Base-by-base conservation (phyloP, 331 rosid genomes). In the Malus hybrid region DNA sequence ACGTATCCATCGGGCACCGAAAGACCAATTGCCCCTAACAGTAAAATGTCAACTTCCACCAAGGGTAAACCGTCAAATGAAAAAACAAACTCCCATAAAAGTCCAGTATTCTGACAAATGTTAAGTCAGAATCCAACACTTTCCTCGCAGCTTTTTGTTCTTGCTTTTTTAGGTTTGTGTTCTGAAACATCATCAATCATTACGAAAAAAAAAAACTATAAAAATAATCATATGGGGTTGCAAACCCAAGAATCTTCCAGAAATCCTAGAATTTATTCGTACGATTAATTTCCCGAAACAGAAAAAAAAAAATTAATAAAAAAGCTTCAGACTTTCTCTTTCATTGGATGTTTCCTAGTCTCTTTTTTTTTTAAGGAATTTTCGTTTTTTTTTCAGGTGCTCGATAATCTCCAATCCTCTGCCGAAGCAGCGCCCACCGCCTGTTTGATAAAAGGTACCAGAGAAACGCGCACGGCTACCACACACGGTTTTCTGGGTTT, bases 81-180 rank as follows among this genome's bases (percentile, higher is more conserved):
- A 63, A 18, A 44, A 39, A 12, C 46, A 63, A 8, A 13, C 62
- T 42, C 5, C 78, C 68, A 79, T 66, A 72, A 65, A 72, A 42
- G 18, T 18, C 36, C 42, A 56, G 63, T 52, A 4, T 56, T 79
- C 78, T 72, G 74, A 79, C 82, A 79, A 28, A 11, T 26, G 24
- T 44, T 7, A 56, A 78, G 78, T 73, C 82, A 73, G 82, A 79
- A 79, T 73, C 78, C 33, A 72, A 56, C 44, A 13, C 63, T 24
- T 9, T 70, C 75, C 28, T 36, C 28, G 55, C 75, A 74, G 75
- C 73, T 73, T 79, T 79, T 79, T 66, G 71, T 75, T 52, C 57
- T 66, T 15, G 12, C 28, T 46, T 19, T 68, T 66, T 60, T 48
- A 79, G 83, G 79, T 79, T 74, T 50, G 79, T 73, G 3, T 68